These are phyloP conservation scores for Pyracantha coccinea DNA, from an alignment of 331 rosid genomes.

Conservation along the genomic window DNA sequence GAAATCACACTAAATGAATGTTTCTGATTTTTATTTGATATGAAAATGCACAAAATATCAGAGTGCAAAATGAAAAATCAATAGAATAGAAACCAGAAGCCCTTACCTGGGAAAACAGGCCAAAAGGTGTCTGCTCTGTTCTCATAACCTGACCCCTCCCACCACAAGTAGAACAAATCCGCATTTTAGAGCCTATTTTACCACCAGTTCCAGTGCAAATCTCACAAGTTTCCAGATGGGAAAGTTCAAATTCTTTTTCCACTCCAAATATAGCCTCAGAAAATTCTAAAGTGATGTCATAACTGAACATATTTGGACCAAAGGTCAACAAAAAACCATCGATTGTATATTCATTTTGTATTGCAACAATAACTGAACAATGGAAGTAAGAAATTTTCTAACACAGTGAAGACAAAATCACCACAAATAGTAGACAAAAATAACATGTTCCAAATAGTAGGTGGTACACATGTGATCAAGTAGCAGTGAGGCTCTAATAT, in stretches of 20 bases:
- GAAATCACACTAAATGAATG: neutral
- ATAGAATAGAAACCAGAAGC: slow-evolving; percentile 2
- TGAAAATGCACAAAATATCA: neutral
- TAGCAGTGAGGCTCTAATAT: neutral
- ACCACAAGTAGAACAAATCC: slow-evolving; percentile 94
- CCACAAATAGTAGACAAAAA: neutral
- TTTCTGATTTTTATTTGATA: neutral
- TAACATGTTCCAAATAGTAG: neutral
- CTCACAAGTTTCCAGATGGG: slow-evolving; percentile 95
- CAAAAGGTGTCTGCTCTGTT: slow-evolving; percentile 98
- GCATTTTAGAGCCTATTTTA: slow-evolving; percentile 72
- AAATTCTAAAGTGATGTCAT: slow-evolving; percentile 75
- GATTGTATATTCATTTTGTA: neutral
- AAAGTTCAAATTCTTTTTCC: slow-evolving; percentile 85
- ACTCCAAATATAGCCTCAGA: slow-evolving; percentile 87
- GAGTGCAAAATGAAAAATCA: neutral
- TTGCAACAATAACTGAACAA: neutral
- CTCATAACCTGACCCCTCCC: slow-evolving; percentile 99
- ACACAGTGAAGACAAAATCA: neutral
- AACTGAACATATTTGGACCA: slow-evolving; percentile 37
- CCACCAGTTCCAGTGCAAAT: slow-evolving; percentile 81
- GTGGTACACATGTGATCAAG: neutral
- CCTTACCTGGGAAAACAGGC: slow-evolving; percentile 90
- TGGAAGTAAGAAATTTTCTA: neutral
- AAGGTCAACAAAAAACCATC: slow-evolving; percentile 17